phyloP scores from a whole-genome alignment of 768 basidiomycete genomes.

The Auriculariales sp. region DNA sequence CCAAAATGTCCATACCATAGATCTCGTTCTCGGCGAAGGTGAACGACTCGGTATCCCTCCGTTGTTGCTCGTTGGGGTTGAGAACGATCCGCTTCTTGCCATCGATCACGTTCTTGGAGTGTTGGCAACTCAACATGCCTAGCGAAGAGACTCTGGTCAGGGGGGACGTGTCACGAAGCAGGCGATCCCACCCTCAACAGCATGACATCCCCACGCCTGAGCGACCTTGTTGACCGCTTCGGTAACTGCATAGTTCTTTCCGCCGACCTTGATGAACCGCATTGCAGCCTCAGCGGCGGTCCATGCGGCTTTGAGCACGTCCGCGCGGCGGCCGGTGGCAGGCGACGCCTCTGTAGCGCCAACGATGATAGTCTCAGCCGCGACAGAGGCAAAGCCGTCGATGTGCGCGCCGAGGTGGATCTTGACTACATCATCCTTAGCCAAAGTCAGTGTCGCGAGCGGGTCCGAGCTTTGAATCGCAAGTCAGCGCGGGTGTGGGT shows the following conservation, averaged over 20 bases:
- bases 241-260: slow-evolving; percentile 91
- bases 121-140: slow-evolving; percentile 95
- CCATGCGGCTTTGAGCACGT: slow-evolving; percentile 89
- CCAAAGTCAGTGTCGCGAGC: slow-evolving; percentile 49
- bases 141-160: not conserved
- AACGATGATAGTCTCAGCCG: slow-evolving; percentile 85
- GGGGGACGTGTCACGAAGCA: not conserved
- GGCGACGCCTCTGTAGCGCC: slow-evolving; percentile 61
- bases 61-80: slow-evolving; percentile 76
- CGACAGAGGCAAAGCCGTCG: slow-evolving; percentile 89
- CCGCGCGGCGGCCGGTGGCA: slow-evolving; percentile 75
- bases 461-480: slow-evolving; percentile 48
- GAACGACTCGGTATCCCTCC: slow-evolving; percentile 68
- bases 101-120: slow-evolving; percentile 87
- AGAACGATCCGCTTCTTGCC: slow-evolving; percentile 92
- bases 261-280: slow-evolving; percentile 81
- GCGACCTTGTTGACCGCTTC: slow-evolving; percentile 67
- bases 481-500: slow-evolving; percentile 5
- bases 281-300: slow-evolving; percentile 84
- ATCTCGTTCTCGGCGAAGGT: slow-evolving; percentile 90
- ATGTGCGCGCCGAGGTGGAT: slow-evolving; percentile 94
- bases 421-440: slow-evolving; percentile 87
- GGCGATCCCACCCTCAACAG: slow-evolving; percentile 66
- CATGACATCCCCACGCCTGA: slow-evolving; percentile 68
- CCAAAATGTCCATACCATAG: slow-evolving; percentile 84